A percentile compares a stretch with the other conserved stretches of the same genome.
Evolutionary conservation across 225 moss, liverwort and hornwort genomes (phyloP).

Genomic region (Straminergon stramineum): DNA sequence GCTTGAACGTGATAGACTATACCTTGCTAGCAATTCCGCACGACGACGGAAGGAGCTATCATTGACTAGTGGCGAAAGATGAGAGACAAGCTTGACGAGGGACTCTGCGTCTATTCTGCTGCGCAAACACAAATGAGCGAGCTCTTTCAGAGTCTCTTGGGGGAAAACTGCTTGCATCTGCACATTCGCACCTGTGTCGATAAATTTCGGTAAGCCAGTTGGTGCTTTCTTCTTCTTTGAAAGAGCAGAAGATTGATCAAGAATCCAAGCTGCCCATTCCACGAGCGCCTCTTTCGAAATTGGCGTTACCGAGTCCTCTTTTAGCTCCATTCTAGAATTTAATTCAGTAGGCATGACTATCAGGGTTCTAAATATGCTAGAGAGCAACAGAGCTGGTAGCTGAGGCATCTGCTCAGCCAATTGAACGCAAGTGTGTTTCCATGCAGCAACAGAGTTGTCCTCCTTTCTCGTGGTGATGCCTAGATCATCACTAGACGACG

Average conservation of each 20-base stretch:
- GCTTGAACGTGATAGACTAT: background rate
- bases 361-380: slow-evolving; percentile 24
- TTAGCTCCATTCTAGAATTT: slow-evolving; percentile 1
- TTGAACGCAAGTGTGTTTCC: slow-evolving; percentile 46
- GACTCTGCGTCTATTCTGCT: slow-evolving; percentile 17
- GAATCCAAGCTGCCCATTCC: slow-evolving; percentile 51
- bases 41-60: slow-evolving; percentile 30
- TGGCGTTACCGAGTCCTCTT: background rate
- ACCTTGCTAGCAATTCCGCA: slow-evolving; percentile 29
- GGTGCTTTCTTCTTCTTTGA: slow-evolving; percentile 13
- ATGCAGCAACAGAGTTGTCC: slow-evolving; percentile 31
- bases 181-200: slow-evolving; percentile 13
- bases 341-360: slow-evolving; percentile 15
- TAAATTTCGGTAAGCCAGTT: background rate
- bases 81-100: slow-evolving; percentile 26
- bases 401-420: slow-evolving; percentile 49
- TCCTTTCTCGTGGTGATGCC: background rate
- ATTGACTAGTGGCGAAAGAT: slow-evolving; percentile 19
- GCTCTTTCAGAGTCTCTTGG: slow-evolving; percentile 32
- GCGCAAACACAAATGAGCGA: slow-evolving; percentile 29
- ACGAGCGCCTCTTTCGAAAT: slow-evolving; percentile 27
- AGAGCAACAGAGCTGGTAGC: slow-evolving; percentile 36
- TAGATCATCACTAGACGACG: slow-evolving; percentile 12
- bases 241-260: slow-evolving; percentile 30
- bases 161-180: slow-evolving; percentile 36